Percentiles rank a stretch among this genome's conserved stretches.
These are phyloP conservation scores for Chrysoporthe cubensis DNA, from an alignment of 2,329 filamentous ascomycete species.

Conservation along the genomic window DNA sequence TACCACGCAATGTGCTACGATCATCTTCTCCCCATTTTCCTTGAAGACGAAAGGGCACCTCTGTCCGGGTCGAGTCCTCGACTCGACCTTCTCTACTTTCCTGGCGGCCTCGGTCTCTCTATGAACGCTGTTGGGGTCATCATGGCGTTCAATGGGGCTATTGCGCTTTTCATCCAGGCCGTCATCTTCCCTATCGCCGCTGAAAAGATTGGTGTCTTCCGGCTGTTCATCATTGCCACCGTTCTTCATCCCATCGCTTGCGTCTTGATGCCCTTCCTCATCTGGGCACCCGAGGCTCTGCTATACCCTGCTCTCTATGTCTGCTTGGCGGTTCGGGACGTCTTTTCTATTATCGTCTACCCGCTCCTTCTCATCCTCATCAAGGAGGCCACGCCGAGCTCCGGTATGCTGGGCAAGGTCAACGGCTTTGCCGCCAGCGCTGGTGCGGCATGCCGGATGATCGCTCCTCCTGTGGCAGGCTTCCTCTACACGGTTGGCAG, in stretches of 20 bases:
- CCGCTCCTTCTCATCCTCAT: conserved; percentile 69
- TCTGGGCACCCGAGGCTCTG: conserved; percentile 55
- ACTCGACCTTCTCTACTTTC: conserved; percentile 56
- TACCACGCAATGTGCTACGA: conserved; percentile 97
- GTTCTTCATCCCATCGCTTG: conserved; percentile 66
- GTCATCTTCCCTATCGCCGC: conserved; percentile 66
- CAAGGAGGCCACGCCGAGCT: conserved; percentile 66
- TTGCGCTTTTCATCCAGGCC: conserved; percentile 63
- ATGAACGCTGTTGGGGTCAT: conserved; percentile 64
- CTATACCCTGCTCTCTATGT: conserved; percentile 63
- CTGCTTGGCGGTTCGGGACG: conserved; percentile 60
- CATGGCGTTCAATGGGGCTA: conserved; percentile 48
- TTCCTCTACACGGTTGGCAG: conserved; percentile 66
- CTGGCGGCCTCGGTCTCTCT: conserved; percentile 66
- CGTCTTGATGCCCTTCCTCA: conserved; percentile 60
- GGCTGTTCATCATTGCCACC: conserved; percentile 61
- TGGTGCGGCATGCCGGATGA: conserved; percentile 68
- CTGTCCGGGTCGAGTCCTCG: conserved; percentile 35
- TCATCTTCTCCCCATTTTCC: conserved; percentile 88
- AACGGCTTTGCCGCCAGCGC: conserved; percentile 70
- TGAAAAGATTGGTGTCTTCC: conserved; percentile 60
- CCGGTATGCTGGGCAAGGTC: conserved; percentile 62
- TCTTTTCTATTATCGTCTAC: conserved; percentile 67
- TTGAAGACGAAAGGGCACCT: conserved; percentile 70
- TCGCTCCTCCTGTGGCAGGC: conserved; percentile 67